Evolutionary conservation across 352 stramenopile species (phyloP), one percentile per base, ranked within the genome.

Genomic region (Peronospora destructor): DNA sequence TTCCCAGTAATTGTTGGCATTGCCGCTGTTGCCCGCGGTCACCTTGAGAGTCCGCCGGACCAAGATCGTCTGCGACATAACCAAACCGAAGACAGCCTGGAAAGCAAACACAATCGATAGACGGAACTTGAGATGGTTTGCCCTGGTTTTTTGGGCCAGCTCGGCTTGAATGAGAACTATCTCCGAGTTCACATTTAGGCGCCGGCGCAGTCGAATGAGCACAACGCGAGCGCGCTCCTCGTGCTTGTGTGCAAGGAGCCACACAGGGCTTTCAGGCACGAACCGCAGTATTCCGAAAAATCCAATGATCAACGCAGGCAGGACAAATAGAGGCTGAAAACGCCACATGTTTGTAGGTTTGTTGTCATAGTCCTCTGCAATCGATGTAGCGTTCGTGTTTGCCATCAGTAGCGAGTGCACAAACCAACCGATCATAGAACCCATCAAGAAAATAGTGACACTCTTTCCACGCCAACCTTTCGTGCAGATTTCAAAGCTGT

Each of bases 401-500:
- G 59, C 55, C 56, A 85, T 71, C 41, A 93, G 40, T 12, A 76
- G 45, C 4, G 75, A 69, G 47, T 91, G 72, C 16, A 80, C 64
- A 19, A 89, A 59, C 61, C 74, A 87, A 10, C 83, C 83, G 14
- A 87, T 55, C 56, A 82, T 76, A 3, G 62, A 81, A 7, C 83
- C 83, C 32, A 94, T 67, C 23, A 90, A 53, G 53, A 91, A 94
- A 26, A 91, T 75, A 6, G 75, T 84, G 4, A 90, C 64, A 33
- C 77, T 84, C 63, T 94, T 94, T 36, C 83, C 81, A n/a, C 75
- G 80, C 80, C 81, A 91, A 19, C 81, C 83, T 51, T 87, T 87
- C 12, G 81, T 91, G 45, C 76, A 94, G 21, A 94, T 94, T 51
- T 94, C 83, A 33, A 70, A 91, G 48, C 80, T 91, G 59, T 83